Percentiles rank a stretch among this genome's conserved stretches.
phyloP scores from a whole-genome alignment of 257 asterid species.

The Solanum boliviense region DNA sequence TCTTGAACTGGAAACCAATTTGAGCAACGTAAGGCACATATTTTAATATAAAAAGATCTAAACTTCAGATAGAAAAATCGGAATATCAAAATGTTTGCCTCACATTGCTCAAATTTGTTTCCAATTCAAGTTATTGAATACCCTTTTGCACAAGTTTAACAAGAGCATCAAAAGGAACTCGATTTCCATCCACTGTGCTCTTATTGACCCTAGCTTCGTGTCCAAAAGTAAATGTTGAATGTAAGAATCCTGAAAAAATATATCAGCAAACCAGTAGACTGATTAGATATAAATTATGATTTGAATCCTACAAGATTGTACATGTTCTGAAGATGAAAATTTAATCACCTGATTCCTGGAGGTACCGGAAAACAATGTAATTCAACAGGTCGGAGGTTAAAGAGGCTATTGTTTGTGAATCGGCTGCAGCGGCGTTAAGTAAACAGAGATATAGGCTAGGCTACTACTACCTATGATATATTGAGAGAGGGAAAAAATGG shows the following conservation, averaged over 20 bases:
- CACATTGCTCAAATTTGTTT: slow-evolving; percentile 44
- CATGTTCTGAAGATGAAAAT: no score
- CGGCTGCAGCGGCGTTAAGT: neutral
- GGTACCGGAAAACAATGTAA: no score
- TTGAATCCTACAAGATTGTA: no score
- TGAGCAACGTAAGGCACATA: no score
- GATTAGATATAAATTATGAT: neutral
- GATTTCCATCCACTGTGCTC: slow-evolving; percentile 57
- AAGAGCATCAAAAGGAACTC: slow-evolving; percentile 90
- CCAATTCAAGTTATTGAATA: slow-evolving; percentile 72
- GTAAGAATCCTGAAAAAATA: slow-evolving; percentile 59
- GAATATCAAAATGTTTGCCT: no score
- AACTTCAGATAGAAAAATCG: no score
- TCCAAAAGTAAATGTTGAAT: slow-evolving; percentile 75
- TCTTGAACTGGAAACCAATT: no score
- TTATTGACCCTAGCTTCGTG: slow-evolving; percentile 71
- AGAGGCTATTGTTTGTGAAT: neutral
- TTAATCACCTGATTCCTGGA: no score
- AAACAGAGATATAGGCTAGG: neutral
- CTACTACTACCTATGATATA: neutral
- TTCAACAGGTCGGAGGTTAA: neutral
- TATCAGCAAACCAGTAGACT: neutral
- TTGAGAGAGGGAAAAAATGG: no score
- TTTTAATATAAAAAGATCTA: no score
- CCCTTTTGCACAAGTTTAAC: slow-evolving; percentile 80